phyloP scores from a whole-genome alignment of 106 monocot species.

The Dendrobium officinale region DNA sequence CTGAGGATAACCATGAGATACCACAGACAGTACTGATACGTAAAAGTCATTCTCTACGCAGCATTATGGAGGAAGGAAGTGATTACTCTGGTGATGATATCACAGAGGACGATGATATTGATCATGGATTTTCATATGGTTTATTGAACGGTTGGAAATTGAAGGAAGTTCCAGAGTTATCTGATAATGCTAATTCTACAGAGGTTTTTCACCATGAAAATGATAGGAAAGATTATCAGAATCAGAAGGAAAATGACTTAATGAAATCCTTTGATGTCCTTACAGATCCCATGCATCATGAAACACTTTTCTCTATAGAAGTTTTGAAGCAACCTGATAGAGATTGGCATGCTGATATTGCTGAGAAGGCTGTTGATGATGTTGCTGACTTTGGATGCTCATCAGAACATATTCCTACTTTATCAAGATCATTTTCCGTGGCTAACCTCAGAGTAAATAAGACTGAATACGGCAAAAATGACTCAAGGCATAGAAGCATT shows the following conservation, averaged over 20 bases:
- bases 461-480: slow-evolving; percentile 3
- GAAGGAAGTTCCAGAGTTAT: slow-evolving; percentile 6
- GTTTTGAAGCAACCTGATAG: slow-evolving; percentile 18
- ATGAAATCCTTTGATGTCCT: slow-evolving; percentile 2
- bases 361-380: background rate
- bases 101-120: slow-evolving; percentile 25
- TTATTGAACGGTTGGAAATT: slow-evolving; percentile 7
- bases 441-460: slow-evolving; percentile 8
- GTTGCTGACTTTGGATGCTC: background rate
- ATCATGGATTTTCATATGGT: slow-evolving; percentile 16
- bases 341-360: slow-evolving; percentile 13
- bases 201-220: slow-evolving; percentile 14
- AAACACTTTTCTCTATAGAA: slow-evolving; percentile 11
- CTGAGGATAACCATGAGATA: slow-evolving; percentile 5
- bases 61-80: slow-evolving; percentile 30
- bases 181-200: slow-evolving; percentile 5
- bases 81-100: slow-evolving; percentile 17
- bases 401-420: background rate
- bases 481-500: background rate
- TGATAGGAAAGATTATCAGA: background rate
- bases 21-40: slow-evolving; percentile 13
- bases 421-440: slow-evolving; percentile 35
- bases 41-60: slow-evolving; percentile 54
- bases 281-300: background rate
- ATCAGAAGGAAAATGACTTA: slow-evolving; percentile 5